phyloP scores from a whole-genome alignment of 371 early-diverging fungal genomes.

The Actinomucor elegans region DNA sequence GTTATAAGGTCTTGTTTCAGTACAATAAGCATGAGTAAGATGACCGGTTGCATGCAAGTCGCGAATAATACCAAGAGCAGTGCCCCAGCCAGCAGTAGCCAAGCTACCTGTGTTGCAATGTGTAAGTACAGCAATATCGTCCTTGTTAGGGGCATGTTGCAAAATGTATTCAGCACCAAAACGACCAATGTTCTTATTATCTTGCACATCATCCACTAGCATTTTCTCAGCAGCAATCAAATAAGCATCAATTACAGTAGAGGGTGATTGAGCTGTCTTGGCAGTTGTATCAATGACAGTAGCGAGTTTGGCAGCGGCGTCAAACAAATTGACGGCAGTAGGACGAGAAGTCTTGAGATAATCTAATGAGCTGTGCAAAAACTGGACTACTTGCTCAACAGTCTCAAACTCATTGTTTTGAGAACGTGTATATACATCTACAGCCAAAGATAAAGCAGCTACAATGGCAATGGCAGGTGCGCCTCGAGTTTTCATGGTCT shows the following conservation, averaged over 20 bases:
- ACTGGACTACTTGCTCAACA: conserved; percentile 46
- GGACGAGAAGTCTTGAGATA: conserved; percentile 90
- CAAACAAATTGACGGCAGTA: conserved; percentile 96
- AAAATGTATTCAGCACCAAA: conserved; percentile 74
- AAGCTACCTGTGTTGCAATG: conserved; percentile 96
- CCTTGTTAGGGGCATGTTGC: conserved; percentile 34
- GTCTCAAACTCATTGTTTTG: conserved; percentile 36
- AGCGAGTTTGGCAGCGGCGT: conserved; percentile 79
- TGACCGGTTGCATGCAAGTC: conserved; percentile 58
- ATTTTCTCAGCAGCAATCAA: conserved; percentile 80
- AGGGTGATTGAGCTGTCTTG: conserved; percentile 19
- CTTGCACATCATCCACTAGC: conserved; percentile 83
- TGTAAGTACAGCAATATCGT: conserved; percentile 75
- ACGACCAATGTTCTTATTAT: conserved; percentile 87
- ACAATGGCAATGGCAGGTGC: conserved; percentile 98
- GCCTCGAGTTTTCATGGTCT: conserved; percentile 91
- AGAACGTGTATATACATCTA: conserved; percentile 63
- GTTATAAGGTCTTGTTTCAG: conserved; percentile 97
- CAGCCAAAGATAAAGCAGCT: conserved; percentile 88
- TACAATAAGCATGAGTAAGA: conserved; percentile 86
- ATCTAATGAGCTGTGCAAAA: conserved; percentile 66
- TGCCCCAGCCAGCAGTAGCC: conserved; percentile 87
- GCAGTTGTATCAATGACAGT: conserved; percentile 29
- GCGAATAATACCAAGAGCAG: conserved; percentile 89
- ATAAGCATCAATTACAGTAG: conserved; percentile 57